Percentiles rank a stretch among this genome's conserved stretches.
These are phyloP conservation scores for Diaporthe vexans DNA, from an alignment of 2,329 filamentous ascomycete species.

Conservation along the genomic window DNA sequence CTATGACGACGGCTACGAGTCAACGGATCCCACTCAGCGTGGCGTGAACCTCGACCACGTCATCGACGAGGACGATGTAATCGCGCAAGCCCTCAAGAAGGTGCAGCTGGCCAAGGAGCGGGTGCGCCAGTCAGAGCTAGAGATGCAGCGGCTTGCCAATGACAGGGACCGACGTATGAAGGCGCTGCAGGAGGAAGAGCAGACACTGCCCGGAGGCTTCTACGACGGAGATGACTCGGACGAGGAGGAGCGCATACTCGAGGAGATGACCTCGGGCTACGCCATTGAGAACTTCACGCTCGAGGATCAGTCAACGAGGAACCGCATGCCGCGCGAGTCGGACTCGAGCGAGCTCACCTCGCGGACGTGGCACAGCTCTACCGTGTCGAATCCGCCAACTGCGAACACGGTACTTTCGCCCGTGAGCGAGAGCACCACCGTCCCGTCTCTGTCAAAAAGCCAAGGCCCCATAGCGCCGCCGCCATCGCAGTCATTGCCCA, in stretches of 20 bases:
- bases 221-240: conserved; percentile 76
- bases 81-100: conserved; percentile 71
- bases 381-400: conserved; percentile 79
- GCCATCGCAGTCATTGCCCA: conserved; percentile 62
- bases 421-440: conserved; percentile 71
- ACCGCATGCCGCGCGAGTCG: conserved; percentile 80
- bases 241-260: conserved; percentile 83
- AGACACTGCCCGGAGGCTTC: conserved; percentile 64
- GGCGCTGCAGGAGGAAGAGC: conserved; percentile 61
- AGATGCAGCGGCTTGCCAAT: conserved; percentile 73
- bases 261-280: conserved; percentile 90
- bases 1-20: conserved; percentile 91
- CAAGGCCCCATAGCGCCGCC: conserved; percentile 58
- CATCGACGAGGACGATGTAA: conserved; percentile 57
- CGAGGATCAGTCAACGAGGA: conserved; percentile 74
- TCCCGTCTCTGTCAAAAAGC: conserved; percentile 49
- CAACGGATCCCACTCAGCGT: conserved; percentile 47
- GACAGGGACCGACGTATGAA: conserved; percentile 68
- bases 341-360: conserved; percentile 85
- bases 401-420: conserved; percentile 78
- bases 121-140: conserved; percentile 80
- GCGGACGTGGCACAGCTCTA: conserved; percentile 85
- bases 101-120: conserved; percentile 83
- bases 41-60: conserved; percentile 7
- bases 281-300: conserved; percentile 87